A percentile compares a stretch with the other conserved stretches of the same genome.
These are phyloP conservation scores for Diaporthe sp. DNA, from an alignment of 2,329 filamentous ascomycete genomes.

Conservation along the genomic window DNA sequence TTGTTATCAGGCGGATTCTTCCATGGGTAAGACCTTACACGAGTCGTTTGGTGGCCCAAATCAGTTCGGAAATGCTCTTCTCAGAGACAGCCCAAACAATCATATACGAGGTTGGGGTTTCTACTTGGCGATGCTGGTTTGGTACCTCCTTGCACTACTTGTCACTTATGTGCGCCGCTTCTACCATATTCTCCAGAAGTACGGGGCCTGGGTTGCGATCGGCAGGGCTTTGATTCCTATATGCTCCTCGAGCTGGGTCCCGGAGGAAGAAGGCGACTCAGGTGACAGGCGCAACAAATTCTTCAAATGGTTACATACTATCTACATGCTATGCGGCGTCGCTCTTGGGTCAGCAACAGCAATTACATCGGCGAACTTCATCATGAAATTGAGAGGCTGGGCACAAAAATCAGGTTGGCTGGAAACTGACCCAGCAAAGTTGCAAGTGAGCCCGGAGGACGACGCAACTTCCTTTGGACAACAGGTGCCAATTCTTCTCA, in stretches of 20 bases:
- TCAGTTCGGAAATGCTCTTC: background rate
- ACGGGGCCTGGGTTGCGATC: background rate
- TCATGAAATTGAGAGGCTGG: conserved; percentile 1
- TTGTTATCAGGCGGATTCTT: background rate
- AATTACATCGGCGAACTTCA: background rate
- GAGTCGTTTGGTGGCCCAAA: background rate
- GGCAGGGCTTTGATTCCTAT: background rate
- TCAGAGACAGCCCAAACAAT: background rate
- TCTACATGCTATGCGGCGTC: conserved; percentile 7
- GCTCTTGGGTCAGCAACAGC: background rate
- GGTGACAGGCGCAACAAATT: background rate
- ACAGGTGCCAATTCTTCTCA: conserved; percentile 51
- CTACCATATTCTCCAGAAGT: background rate
- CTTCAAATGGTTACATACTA: background rate
- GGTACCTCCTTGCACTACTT: conserved; percentile 1
- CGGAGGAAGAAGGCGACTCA: background rate
- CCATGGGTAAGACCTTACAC: background rate
- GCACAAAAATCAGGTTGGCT: conserved; percentile 36
- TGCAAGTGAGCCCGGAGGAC: conserved; percentile 46
- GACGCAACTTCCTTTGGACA: conserved; percentile 51
- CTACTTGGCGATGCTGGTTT: background rate
- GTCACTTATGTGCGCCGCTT: conserved; percentile 5
- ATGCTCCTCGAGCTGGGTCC: background rate
- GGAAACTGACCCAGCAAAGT: conserved; percentile 30
- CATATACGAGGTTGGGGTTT: background rate